Evolutionary conservation across 1,139 yeast species (phyloP).

Genomic region (Lodderomyces margitis): DNA sequence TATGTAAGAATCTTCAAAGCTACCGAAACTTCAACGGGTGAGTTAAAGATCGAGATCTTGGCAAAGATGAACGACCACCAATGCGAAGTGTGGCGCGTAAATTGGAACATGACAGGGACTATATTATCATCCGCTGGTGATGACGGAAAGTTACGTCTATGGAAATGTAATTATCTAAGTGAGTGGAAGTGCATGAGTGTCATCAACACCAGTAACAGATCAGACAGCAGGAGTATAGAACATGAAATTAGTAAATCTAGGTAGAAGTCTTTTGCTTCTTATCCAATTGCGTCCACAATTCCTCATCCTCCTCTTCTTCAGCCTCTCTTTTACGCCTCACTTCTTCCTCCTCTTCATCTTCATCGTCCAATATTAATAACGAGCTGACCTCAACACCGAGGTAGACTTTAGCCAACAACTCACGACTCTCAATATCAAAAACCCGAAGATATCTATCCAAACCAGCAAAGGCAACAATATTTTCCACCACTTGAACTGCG

Average conservation of each 20-base stretch:
- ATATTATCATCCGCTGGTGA: slow-evolving; percentile 92
- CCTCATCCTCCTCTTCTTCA: slow-evolving; percentile 31
- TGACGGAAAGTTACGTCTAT: slow-evolving; percentile 85
- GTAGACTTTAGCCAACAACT: slow-evolving; percentile 67
- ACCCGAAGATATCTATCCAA: slow-evolving; percentile 83
- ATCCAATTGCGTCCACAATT: slow-evolving; percentile 40
- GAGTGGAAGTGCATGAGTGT: slow-evolving; percentile 93
- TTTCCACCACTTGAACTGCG: slow-evolving; percentile 26
- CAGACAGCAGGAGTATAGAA: slow-evolving; percentile 21
- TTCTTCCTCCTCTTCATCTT: slow-evolving; percentile 33
- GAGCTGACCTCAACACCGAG: slow-evolving; percentile 70
- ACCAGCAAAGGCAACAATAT: slow-evolving; percentile 62
- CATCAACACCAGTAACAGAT: slow-evolving; percentile 60
- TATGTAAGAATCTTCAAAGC: slow-evolving; percentile 81
- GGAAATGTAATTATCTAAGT: slow-evolving; percentile 85
- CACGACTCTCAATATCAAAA: slow-evolving; percentile 58
- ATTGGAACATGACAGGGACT: slow-evolving; percentile 94
- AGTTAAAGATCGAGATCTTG: slow-evolving; percentile 34
- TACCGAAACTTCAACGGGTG: slow-evolving; percentile 37
- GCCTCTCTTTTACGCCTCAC: slow-evolving; percentile 23
- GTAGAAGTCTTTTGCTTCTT: slow-evolving; percentile 17
- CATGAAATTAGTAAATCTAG: slow-evolving; percentile 16
- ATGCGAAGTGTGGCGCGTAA: slow-evolving; percentile 93
- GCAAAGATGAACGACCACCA: slow-evolving; percentile 65
- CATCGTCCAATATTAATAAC: slow-evolving; percentile 50